These are phyloP conservation scores for Strigomonas culicis DNA, from an alignment of 208 protist genomes.

Conservation along the genomic window DNA sequence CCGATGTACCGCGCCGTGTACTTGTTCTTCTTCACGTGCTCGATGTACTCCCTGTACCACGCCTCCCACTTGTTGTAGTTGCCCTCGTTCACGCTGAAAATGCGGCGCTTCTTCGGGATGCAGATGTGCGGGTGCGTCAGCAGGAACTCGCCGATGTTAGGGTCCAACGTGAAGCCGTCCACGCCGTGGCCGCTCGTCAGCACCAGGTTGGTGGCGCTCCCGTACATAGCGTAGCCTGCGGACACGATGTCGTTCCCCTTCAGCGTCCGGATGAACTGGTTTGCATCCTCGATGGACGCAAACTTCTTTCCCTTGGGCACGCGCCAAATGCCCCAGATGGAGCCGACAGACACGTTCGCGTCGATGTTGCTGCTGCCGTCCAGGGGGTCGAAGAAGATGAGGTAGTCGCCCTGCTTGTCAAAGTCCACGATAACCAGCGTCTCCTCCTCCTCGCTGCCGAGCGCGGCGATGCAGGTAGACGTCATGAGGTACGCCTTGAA, in stretches of 20 bases:
- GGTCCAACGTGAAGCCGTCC: constrained; percentile 95
- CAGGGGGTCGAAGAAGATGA: constrained; percentile 95
- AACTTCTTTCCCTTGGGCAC: constrained; percentile 73
- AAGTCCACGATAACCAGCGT: constrained; percentile 59
- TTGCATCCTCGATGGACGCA: constrained; percentile 70
- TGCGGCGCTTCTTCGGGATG: constrained; percentile 85
- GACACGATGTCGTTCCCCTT: constrained; percentile 74
- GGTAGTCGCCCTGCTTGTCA: constrained; percentile 77
- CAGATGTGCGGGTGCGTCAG: constrained; percentile 94
- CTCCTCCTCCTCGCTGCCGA: constrained; percentile 88
- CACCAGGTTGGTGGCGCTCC: constrained; percentile 92
- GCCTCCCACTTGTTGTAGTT: constrained; percentile 73
- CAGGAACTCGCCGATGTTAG: constrained; percentile 96
- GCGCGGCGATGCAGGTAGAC: constrained; percentile 57
- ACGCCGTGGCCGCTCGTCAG: constrained; percentile 90
- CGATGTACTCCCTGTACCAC: constrained; percentile 76
- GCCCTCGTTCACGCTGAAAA: constrained; percentile 98
- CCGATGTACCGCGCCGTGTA: constrained; percentile 90
- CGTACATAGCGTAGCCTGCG: constrained; percentile 95
- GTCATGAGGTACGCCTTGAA: constrained; percentile 85
- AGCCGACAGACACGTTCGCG: constrained; percentile 95
- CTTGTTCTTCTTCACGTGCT: constrained; percentile 64
- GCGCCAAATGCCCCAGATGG: constrained; percentile 90
- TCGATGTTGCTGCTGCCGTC: constrained; percentile 98
- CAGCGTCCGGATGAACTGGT: constrained; percentile 57